phyloP scores from a whole-genome alignment of 2,329 filamentous ascomycete species.

The Corniculantispora saksenae region DNA sequence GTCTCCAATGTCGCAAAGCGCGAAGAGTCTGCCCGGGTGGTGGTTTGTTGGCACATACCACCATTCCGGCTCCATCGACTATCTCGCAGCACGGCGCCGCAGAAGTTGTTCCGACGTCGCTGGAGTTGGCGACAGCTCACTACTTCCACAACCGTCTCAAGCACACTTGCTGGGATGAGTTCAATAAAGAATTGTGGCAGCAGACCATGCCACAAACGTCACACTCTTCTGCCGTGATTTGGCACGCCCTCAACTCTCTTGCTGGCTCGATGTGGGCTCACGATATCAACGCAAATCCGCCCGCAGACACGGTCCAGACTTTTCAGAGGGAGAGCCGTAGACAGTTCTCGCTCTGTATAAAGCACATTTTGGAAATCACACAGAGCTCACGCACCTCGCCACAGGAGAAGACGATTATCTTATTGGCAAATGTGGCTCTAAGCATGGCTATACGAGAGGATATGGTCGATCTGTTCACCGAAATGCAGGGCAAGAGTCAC shows the following conservation, averaged over 20 bases:
- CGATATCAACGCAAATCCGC: not conserved
- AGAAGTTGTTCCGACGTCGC: not conserved
- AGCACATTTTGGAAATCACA: not conserved
- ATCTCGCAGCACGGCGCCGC: not conserved
- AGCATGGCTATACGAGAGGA: not conserved
- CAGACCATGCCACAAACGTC: not conserved
- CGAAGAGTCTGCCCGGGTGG: not conserved
- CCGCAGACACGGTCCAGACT: not conserved
- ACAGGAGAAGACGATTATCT: not conserved
- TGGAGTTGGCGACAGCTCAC: not conserved
- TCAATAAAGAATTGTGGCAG: not conserved
- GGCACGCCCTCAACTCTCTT: not conserved
- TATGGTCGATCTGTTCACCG: not conserved
- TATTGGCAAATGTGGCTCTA: not conserved
- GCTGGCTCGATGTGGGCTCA: not conserved
- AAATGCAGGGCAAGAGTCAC: not conserved
- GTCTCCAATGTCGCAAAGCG: not conserved
- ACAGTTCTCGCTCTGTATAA: not conserved
- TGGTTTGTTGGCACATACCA: not conserved
- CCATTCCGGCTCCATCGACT: too few species aligned
- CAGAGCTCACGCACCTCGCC: not conserved
- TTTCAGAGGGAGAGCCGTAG: not conserved
- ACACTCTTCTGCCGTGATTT: not conserved
- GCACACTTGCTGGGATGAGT: not conserved
- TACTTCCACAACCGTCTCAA: not conserved